These are phyloP conservation scores for Hydrangea macrophylla DNA, from an alignment of 148 eudicot species.

Conservation along the genomic window DNA sequence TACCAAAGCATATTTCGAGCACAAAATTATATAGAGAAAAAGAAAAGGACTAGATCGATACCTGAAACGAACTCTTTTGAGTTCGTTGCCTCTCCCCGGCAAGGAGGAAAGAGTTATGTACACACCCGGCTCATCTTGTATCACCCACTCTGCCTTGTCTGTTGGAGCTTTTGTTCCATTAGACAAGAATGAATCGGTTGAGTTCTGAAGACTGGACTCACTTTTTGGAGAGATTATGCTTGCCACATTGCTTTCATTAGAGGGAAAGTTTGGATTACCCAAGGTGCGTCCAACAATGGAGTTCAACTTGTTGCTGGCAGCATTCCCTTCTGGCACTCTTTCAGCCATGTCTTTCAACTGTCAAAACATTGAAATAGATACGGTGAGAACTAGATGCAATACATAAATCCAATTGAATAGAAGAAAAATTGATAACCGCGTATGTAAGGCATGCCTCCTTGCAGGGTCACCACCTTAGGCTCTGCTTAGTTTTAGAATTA, in stretches of 20 bases:
- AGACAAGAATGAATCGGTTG: constrained; percentile 29
- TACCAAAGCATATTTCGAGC: too few relatives aligned
- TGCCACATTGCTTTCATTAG: constrained; percentile 35
- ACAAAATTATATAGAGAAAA: too few relatives aligned
- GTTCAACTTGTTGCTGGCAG: constrained; percentile 33
- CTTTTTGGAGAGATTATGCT: constrained; percentile 41
- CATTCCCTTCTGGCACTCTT: constrained; percentile 35
- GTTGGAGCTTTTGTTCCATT: constrained; percentile 49
- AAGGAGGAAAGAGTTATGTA: constrained; percentile 76
- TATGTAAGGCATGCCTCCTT: too few relatives aligned
- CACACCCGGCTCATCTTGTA: constrained; percentile 89
- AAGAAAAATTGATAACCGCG: too few relatives aligned
- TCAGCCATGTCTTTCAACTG: constrained; percentile 82
- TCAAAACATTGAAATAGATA: constrained; percentile 17
- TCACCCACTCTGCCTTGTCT: constrained; percentile 61
- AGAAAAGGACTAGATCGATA: constrained; percentile 23
- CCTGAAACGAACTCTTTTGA: constrained; percentile 97
- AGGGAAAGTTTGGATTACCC: constrained; percentile 20
- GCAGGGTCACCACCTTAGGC: too few relatives aligned
- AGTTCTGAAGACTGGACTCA: constrained; percentile 39
- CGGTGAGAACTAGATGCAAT: neutral
- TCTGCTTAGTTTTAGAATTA: too few relatives aligned
- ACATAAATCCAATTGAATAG: neutral
- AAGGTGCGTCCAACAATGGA: constrained; percentile 23
- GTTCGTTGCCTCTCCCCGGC: constrained; percentile 73